Evolutionary conservation across 2,329 filamentous ascomycete species (phyloP), one percentile per base, ranked within the genome.

Genomic region (Albifimbria verrucaria): DNA sequence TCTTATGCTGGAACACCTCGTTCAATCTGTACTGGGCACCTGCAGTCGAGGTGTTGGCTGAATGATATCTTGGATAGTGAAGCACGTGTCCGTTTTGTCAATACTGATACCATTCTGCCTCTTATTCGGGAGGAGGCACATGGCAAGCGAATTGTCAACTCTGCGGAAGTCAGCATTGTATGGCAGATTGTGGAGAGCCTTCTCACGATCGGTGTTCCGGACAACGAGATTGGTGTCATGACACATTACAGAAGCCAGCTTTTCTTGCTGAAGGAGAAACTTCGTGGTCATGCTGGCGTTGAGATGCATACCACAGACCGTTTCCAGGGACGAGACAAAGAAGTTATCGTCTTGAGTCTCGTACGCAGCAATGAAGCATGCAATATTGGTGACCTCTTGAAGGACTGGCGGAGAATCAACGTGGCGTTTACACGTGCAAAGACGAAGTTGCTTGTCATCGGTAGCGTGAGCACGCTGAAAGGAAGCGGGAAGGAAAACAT

Each of bases 291-390:
- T 60, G 53, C 77, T 0, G 81, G 82, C 2, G 85, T 99, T 2
- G 94, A 99, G 71, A 92, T 97, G 81, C 92, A 99, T 71, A 97
- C 94, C 0, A 92, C 94, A 3, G 94, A 99, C 72, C 91, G 93
- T 44, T 99, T 96, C 70, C 94, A 99, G 68, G 94, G 94, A 7
- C 84, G 94, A 10, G 94, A 99, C 72, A 99, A 99, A 68, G 92
- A 96, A 65, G 87, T 96, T 3, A 83, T 97, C 1, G 83, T 99
- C 15, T 80, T 99, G 9, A 90, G 85, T 52, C 86, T 96, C 25
- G 94, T 97, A 15, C 83, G 94, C 25, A 93, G 86, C 67, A 99
- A 99, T 63, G 86, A 92, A 21, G 80, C 82, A 1, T 84, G 86
- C 57, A 84, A 81, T 48, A 92, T 99, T n/a, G 94, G 94, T 18